Conservation (phyloP, 176 grass and related monocot species). For the Bothriochloa decipiens region DNA sequence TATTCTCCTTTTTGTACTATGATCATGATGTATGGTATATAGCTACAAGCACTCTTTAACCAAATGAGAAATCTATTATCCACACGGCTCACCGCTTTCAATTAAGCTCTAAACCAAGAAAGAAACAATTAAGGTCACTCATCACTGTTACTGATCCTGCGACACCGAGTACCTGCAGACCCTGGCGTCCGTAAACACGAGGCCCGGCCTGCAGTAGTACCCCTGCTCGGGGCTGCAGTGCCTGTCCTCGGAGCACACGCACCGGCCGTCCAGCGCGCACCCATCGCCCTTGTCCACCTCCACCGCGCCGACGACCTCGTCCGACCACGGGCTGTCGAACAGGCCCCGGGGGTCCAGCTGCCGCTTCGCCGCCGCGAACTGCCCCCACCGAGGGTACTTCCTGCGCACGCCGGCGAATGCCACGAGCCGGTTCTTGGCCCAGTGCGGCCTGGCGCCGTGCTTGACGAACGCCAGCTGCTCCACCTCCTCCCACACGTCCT, state of each 20-base stretch:
- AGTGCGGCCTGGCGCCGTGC: slow-evolving; percentile 75
- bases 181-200: slow-evolving; percentile 73
- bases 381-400: slow-evolving; percentile 61
- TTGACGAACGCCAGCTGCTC: slow-evolving; percentile 92
- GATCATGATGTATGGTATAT: neutral
- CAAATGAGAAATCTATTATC: neutral
- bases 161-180: slow-evolving; percentile 66
- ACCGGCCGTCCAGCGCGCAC: slow-evolving; percentile 79
- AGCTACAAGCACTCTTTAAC: neutral
- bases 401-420: slow-evolving; percentile 61
- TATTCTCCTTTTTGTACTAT: neutral
- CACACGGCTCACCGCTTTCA: neutral
- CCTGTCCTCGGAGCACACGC: slow-evolving; percentile 70
- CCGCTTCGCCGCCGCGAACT: slow-evolving; percentile 55
- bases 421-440: slow-evolving; percentile 76
- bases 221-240: slow-evolving; percentile 75
- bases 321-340: slow-evolving; percentile 72
- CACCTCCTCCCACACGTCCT: slow-evolving; percentile 91
- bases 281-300: slow-evolving; percentile 33
- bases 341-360: slow-evolving; percentile 57
- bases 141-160: neutral
- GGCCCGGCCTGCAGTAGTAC: slow-evolving; percentile 62
- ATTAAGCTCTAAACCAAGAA: slow-evolving; percentile 3
- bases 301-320: slow-evolving; percentile 44
- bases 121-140: neutral